phyloP scores from a whole-genome alignment of 2,329 filamentous ascomycete species.

The Epicoccum sorghinum region DNA sequence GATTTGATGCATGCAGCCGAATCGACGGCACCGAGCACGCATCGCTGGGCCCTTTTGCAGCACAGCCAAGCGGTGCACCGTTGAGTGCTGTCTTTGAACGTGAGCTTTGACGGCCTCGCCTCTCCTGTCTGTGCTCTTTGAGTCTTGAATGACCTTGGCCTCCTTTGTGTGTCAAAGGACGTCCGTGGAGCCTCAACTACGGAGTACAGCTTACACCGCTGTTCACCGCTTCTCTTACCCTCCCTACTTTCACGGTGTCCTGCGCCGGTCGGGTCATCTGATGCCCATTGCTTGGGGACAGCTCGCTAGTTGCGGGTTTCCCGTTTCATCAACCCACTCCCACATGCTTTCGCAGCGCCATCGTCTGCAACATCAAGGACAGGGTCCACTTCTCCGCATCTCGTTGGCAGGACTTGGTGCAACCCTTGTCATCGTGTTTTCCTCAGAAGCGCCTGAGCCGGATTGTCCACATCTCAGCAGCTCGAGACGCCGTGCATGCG shows the following conservation, averaged over 20 bases:
- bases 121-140: slow-evolving; percentile 2
- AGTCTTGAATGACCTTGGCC: not conserved
- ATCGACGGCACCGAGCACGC: slow-evolving; percentile 3
- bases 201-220: slow-evolving; percentile 5
- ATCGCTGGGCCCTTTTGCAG: slow-evolving; percentile 4
- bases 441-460: slow-evolving; percentile 41
- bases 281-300: slow-evolving; percentile 26
- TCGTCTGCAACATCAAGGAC: slow-evolving; percentile 28
- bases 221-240: slow-evolving; percentile 12
- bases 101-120: slow-evolving; percentile 8
- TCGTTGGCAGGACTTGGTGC: slow-evolving; percentile 22
- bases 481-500: slow-evolving; percentile 27
- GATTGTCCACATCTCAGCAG: slow-evolving; percentile 19
- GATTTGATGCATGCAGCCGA: slow-evolving; percentile 1
- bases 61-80: slow-evolving; percentile 8
- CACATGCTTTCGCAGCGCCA: slow-evolving; percentile 25
- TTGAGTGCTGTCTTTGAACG: slow-evolving; percentile 2
- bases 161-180: slow-evolving; percentile 3
- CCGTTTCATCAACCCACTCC: slow-evolving; percentile 25
- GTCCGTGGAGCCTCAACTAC: not conserved
- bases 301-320: slow-evolving; percentile 22
- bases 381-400: slow-evolving; percentile 21
- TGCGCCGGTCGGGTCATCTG: slow-evolving; percentile 38
- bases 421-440: slow-evolving; percentile 27
- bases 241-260: slow-evolving; percentile 12